Percentiles rank a stretch among this genome's conserved stretches.
phyloP scores from a whole-genome alignment of 371 early-diverging fungal species.

The Apophysomyces trapeziformis region DNA sequence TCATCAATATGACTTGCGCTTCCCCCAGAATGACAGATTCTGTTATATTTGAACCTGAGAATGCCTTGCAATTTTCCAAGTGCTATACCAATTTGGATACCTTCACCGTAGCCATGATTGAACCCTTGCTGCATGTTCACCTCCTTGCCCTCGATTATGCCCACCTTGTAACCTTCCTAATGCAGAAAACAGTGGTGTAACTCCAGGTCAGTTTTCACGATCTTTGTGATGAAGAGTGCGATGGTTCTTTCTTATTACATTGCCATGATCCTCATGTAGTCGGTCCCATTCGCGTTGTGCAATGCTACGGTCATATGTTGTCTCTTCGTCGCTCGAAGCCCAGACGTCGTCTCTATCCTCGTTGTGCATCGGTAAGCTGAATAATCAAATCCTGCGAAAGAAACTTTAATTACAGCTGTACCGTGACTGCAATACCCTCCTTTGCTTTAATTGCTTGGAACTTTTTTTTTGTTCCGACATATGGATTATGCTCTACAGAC shows the following conservation, averaged over 20 bases:
- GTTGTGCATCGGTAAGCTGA: too few species aligned
- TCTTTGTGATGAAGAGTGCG: not conserved
- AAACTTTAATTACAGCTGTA: too few species aligned
- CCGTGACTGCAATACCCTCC: too few species aligned
- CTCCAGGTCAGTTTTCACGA: not conserved
- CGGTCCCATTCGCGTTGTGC: slow-evolving; percentile 61
- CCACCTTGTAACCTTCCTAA: slow-evolving; percentile 69
- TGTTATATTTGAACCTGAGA: slow-evolving; percentile 39
- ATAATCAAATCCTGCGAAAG: too few species aligned
- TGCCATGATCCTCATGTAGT: slow-evolving; percentile 60
- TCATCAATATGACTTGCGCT: not conserved
- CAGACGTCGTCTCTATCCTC: slow-evolving; percentile 49
- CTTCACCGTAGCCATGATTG: slow-evolving; percentile 61
- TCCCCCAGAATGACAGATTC: not conserved
- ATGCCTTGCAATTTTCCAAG: slow-evolving; percentile 58
- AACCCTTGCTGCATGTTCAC: slow-evolving; percentile 66
- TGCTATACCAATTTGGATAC: slow-evolving; percentile 45
- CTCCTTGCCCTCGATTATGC: slow-evolving; percentile 68
- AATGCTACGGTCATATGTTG: slow-evolving; percentile 49
- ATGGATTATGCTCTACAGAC: too few species aligned
- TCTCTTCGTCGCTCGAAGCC: slow-evolving; percentile 42
- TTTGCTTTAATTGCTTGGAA: too few species aligned
- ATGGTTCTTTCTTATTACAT: slow-evolving; percentile 37
- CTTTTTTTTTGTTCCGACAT: too few species aligned
- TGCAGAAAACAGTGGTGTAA: not conserved